Conservation (phyloP, 306 rosid species). For the Oemleria cerasiformis region DNA sequence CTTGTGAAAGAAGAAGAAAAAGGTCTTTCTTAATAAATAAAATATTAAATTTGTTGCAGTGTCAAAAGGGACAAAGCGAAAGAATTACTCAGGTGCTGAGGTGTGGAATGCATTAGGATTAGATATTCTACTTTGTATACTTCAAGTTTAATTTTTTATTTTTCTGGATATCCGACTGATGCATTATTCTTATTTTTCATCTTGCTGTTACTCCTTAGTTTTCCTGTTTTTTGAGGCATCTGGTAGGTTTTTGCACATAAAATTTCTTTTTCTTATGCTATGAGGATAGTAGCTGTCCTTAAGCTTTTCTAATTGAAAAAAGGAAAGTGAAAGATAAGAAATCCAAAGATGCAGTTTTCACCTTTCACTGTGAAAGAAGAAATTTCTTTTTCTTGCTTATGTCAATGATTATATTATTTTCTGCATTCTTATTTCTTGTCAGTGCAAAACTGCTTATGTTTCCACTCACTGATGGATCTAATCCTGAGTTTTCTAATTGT, state of each 20-base stretch:
- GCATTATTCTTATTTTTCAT: not conserved
- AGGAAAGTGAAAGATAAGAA: not conserved
- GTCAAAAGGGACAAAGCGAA: conserved; percentile 68
- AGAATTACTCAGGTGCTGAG: conserved; percentile 62
- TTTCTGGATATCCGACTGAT: conserved; percentile 1
- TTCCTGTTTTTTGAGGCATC: not conserved
- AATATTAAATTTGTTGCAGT: conserved; percentile 46
- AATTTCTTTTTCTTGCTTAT: not conserved
- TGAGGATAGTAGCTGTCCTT: not conserved
- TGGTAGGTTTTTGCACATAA: not conserved
- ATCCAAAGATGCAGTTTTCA: too few species aligned
- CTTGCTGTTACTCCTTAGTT: conserved; percentile 11
- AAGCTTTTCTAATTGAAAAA: not conserved
- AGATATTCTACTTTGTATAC: conserved; percentile 15
- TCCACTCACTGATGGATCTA: conserved; percentile 4
- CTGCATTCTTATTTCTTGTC: not conserved
- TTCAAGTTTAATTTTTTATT: not conserved
- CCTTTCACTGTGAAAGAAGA: not conserved
- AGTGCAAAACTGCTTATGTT: not conserved
- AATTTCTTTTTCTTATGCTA: not conserved
- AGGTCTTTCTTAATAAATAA: conserved; percentile 1
- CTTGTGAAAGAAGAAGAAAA: conserved; percentile 2
- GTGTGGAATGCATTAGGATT: conserved; percentile 45
- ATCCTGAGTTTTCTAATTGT: conserved; percentile 32
- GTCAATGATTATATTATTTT: not conserved